Evolutionary conservation across 2,329 filamentous ascomycete genomes (phyloP), one percentile per base, ranked within the genome.

Genomic region (Phaeosphaeria sp.): DNA sequence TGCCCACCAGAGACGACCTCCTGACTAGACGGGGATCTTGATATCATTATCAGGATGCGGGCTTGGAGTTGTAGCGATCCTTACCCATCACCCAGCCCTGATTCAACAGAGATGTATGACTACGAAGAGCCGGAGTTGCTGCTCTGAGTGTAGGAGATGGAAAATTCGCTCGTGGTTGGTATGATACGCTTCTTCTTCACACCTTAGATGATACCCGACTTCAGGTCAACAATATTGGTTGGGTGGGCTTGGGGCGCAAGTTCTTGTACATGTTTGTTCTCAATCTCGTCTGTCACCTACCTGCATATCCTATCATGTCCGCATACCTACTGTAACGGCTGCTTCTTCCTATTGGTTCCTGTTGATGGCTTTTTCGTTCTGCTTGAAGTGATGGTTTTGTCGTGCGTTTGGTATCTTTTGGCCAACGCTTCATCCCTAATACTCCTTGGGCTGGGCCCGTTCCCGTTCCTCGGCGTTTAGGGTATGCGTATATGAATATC

Each of bases 1-100:
- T 64, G 71, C 11, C 57, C 66, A n/a, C 62, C 63, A 11, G 72
- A 75, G 57, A 56, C 58, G 57, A 56, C 58, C 42, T 63, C 63
- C 53, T 75, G 73, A 76, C 74, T 75, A 73, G 72, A 74, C 61
- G 60, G 62, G 64, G 68, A 74, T 54, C 55, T 69, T 20, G 70
- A 70, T 48, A 68, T 76, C 43, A 63, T 76, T 25, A 64, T 68
- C 39, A 65, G 71, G 55, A 69, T 73, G 65, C 61, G 65, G 51
- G 61, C 61, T 21, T 74, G 68, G 63, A 67, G 65, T 47, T 74
- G 72, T 56, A 69, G 67, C 24, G 69, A 69, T 56, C 65, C 64
- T 27, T 60, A 69, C 57, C 65, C 64, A 30, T 60, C 60, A 43
- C 63, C 64, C 5, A 68, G 63, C 56, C 66, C 67, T 22, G 63